Conservation (phyloP, 192 early-diverging fungal species). For the Linnemannia hyalina region DNA sequence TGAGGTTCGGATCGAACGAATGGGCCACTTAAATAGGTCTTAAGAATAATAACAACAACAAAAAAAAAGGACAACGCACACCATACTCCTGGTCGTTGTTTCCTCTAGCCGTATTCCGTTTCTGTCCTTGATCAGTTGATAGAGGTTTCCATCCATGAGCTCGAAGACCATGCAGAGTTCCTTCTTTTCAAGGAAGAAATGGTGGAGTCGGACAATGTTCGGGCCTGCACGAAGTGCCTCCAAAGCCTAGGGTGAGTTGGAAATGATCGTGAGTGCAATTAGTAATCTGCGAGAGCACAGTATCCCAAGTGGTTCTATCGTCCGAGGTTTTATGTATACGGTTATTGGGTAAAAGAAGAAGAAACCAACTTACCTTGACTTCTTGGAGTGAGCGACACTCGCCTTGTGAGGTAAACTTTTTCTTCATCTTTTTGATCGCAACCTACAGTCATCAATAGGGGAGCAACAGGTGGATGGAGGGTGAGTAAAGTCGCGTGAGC, state of each 20-base stretch:
- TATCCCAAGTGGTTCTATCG: background rate
- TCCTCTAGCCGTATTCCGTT: slow-evolving; percentile 76
- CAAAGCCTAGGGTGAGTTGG: slow-evolving; percentile 64
- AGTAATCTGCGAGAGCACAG: background rate
- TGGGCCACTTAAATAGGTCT: background rate
- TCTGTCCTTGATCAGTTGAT: slow-evolving; percentile 86
- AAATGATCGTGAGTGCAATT: background rate
- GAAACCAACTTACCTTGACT: slow-evolving; percentile 70
- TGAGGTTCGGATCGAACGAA: background rate
- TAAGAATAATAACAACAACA: background rate
- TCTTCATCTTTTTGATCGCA: slow-evolving; percentile 93
- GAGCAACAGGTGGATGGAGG: background rate
- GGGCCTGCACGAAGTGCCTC: slow-evolving; percentile 81
- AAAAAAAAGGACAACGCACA: slow-evolving; percentile 64
- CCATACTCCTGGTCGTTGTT: slow-evolving; percentile 77
- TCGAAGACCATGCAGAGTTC: slow-evolving; percentile 96
- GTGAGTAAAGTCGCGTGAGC: background rate
- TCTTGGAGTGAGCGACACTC: slow-evolving; percentile 83
- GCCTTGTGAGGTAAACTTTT: slow-evolving; percentile 78
- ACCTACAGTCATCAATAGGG: slow-evolving; percentile 65
- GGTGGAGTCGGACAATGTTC: slow-evolving; percentile 88
- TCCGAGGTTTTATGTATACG: background rate
- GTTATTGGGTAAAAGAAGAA: background rate
- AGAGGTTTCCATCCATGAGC: slow-evolving; percentile 95
- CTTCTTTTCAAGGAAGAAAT: slow-evolving; percentile 88